Base-by-base conservation (phyloP, 2,329 filamentous ascomycete genomes). In the Monilinia aucupariae region DNA sequence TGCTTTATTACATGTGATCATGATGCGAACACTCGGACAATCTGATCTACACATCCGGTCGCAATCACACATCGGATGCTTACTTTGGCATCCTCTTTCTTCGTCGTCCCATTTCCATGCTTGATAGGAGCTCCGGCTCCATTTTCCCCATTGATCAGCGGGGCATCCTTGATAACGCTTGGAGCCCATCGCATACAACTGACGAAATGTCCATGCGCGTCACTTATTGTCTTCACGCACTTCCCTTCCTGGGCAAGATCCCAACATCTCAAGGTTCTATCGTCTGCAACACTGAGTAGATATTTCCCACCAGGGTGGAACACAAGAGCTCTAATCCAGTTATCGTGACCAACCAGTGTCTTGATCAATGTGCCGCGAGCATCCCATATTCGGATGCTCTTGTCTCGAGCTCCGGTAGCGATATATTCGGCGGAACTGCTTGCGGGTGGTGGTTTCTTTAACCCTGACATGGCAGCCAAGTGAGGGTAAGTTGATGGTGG, bases 251-350 rank as follows among this genome's bases (percentile, higher is more conserved):
- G 93, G 32, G 84, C 83, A 32, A 97, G 79, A 77, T 97, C 93
- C 93, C 93, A 97, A 78, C 92, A 97, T 62, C 92, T 83, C 64
- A 97, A 81, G 5, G 91, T 92, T 78, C 94, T 96, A 78, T 97
- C 93, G 74, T 97, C 93, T 20, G 88, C 84, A 25, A 89, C 90
- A 8, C 88, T 92, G 7, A 97, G 78, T 1, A 97, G 81, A 71
- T 94, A 97, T 76, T 93, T 96, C 50, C 93, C 93, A 10, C 91
- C 90, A 0, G 93, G 93, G 71, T 97, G 93, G 75, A 96, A 97
- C 12, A 91, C 86, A 7, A 97, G 76, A 0, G 84, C 89, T 39
- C 91, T 86, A 10, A 97, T 85, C 93, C 93, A 97, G 74, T 97
- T 97, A 74, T 97, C 92, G 74, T 97, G 93, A 1, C 93, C 93